phyloP scores from a whole-genome alignment of 73 alveolate species.

The Stentor coeruleus region DNA sequence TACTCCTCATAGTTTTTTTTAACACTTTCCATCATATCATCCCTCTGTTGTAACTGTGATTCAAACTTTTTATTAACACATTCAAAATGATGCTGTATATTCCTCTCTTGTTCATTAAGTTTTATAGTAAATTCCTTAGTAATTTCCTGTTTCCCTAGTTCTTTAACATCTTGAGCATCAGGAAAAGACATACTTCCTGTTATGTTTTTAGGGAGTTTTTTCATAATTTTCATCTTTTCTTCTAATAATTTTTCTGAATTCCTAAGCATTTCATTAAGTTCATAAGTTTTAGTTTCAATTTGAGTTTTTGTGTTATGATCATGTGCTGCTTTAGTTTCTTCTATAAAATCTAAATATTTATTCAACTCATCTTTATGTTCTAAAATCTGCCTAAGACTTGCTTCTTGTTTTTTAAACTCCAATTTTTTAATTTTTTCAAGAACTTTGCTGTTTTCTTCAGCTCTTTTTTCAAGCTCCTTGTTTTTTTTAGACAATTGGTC shows the following conservation, averaged over 20 bases:
- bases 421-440: slow-evolving; percentile 23
- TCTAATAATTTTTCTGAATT: slow-evolving; percentile 29
- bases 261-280: slow-evolving; percentile 30
- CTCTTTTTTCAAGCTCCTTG: slow-evolving; percentile 27
- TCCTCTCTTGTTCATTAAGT: slow-evolving; percentile 25
- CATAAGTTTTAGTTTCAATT: slow-evolving; percentile 27
- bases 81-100: slow-evolving; percentile 7
- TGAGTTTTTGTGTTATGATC: not conserved
- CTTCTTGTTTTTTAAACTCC: slow-evolving; percentile 10
- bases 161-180: slow-evolving; percentile 28
- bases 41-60: slow-evolving; percentile 21
- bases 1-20: slow-evolving; percentile 28
- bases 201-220: slow-evolving; percentile 28
- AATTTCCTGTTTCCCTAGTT: slow-evolving; percentile 35
- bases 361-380: slow-evolving; percentile 7
- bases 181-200: not conserved
- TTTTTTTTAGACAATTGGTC: not conserved
- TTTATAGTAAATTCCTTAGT: slow-evolving; percentile 27
- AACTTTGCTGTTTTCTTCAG: not conserved
- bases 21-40: slow-evolving; percentile 13
- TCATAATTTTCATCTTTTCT: slow-evolving; percentile 30
- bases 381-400: not conserved
- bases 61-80: slow-evolving; percentile 30
- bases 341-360: slow-evolving; percentile 10
- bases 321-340: slow-evolving; percentile 9